Evolutionary conservation across 345 rosid genomes (phyloP), one percentile per base, ranked within the genome.

Genomic region (Hibiscus trionum): DNA sequence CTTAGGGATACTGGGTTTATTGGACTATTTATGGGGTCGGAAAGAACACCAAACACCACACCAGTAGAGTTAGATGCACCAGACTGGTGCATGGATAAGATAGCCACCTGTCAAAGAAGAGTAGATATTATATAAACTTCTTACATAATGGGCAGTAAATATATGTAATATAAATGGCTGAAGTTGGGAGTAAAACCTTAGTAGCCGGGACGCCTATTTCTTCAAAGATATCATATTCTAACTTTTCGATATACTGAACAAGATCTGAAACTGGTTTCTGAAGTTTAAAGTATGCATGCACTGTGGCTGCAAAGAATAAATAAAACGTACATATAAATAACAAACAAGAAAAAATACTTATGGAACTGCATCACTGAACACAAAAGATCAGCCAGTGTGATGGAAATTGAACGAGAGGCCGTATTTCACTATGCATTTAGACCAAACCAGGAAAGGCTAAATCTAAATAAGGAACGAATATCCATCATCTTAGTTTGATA

Each of bases 21-120:
- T 37, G 77, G 73, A 74, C 39, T 57, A 79, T 78, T 69, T 70
- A 79, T 67, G 59, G 83, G 81, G 68, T 84, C 80, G 73, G 96
- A 78, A 61, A 88, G 81, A 78, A 88, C 78, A 31, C 91, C 93
- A 77, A 95, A 89, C 81, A 84, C 86, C 75, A 92, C 92, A 72
- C 78, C 73, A 37, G 93, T 89, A 72, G 72, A 82, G 76, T 90
- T 83, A 75, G 87, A 76, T 35, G 76, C 77, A 78, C 62, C 79
- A n/a, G 80, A 76, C 72, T 72, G 85, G 77, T 88, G 87, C 82
- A 90, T 80, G n/a, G 97, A 92, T 69, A 92, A 80, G 70, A 95
- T 55, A 70, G 82, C 85, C 83, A 95, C 97, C 99, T 95, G 88
- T 66, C 66, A 64, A 75, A 64, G 69, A 49, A n/a, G 75, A 72